Conservation (phyloP, 177 flowering plant genomes). For the Telopea speciosissima region DNA sequence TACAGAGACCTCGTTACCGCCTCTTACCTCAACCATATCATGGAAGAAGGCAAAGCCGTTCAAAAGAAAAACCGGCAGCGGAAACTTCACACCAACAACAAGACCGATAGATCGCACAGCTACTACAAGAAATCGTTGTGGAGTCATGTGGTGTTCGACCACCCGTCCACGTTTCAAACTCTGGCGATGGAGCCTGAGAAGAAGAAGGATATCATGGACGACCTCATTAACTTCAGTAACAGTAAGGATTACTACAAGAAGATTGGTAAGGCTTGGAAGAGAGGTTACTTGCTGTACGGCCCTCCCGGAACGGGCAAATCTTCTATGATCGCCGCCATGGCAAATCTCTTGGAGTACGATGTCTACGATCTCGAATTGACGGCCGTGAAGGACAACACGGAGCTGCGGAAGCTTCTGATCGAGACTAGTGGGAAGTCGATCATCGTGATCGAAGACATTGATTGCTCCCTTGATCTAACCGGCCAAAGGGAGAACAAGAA, state of each 20-base stretch:
- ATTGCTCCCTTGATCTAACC: slow-evolving; percentile 51
- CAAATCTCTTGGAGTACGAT: slow-evolving; percentile 52
- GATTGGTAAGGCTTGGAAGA: slow-evolving; percentile 61
- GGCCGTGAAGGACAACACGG: slow-evolving; percentile 45
- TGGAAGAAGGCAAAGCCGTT: slow-evolving; percentile 41
- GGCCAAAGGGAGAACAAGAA: slow-evolving; percentile 36
- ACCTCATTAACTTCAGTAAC: slow-evolving; percentile 37
- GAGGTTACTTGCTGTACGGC: slow-evolving; percentile 58
- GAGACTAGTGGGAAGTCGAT: slow-evolving; percentile 46
- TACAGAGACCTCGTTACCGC: slow-evolving; percentile 33
- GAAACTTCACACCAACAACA: slow-evolving; percentile 50
- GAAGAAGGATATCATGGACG: slow-evolving; percentile 48
- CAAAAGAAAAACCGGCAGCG: slow-evolving; percentile 35
- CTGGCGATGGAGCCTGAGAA: slow-evolving; percentile 49
- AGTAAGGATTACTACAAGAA: slow-evolving; percentile 44
- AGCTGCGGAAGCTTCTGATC: slow-evolving; percentile 40
- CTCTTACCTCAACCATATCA: slow-evolving; percentile 37
- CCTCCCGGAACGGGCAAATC: slow-evolving; percentile 77
- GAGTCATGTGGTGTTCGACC: slow-evolving; percentile 60
- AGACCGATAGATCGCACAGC: slow-evolving; percentile 5
- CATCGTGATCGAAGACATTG: slow-evolving; percentile 59
- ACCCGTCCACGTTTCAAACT: slow-evolving; percentile 50
- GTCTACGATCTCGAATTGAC: slow-evolving; percentile 67
- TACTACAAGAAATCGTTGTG: slow-evolving; percentile 18
- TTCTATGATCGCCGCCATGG: slow-evolving; percentile 69